These are phyloP conservation scores for Mycena citricolor DNA, from an alignment of 1,284 basidiomycete species.

Conservation along the genomic window DNA sequence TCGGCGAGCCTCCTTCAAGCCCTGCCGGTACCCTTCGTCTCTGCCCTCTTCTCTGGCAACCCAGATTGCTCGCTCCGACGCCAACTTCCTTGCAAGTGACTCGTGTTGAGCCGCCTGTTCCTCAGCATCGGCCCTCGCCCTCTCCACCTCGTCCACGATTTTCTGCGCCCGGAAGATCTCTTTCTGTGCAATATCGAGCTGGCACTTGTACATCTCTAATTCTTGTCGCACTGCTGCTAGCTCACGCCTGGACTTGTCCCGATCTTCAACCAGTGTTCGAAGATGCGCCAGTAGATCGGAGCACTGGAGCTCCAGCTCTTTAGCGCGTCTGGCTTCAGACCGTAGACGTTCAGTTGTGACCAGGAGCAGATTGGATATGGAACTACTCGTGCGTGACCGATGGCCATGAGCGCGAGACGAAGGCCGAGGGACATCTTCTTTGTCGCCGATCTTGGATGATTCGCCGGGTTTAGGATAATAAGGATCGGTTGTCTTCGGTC, in stretches of 20 bases:
- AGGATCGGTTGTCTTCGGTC: too few species aligned
- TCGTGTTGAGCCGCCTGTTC: slow-evolving; percentile 35
- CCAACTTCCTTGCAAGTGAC: slow-evolving; percentile 34
- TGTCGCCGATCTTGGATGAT: too few species aligned
- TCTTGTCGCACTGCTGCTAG: slow-evolving; percentile 34
- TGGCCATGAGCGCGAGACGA: too few species aligned
- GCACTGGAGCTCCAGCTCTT: slow-evolving; percentile 33
- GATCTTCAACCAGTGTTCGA: slow-evolving; percentile 28
- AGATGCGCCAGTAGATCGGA: slow-evolving; percentile 31
- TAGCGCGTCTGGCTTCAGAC: slow-evolving; percentile 34
- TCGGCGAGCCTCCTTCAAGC: slow-evolving; percentile 36
- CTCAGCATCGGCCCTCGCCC: slow-evolving; percentile 37
- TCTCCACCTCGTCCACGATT: slow-evolving; percentile 39
- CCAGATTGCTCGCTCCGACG: slow-evolving; percentile 36
- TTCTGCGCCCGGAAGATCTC: slow-evolving; percentile 43
- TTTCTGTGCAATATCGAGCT: slow-evolving; percentile 42
- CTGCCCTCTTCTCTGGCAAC: slow-evolving; percentile 41
- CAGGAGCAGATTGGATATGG: slow-evolving; percentile 30
- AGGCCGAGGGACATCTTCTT: too few species aligned
- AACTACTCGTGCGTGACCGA: slow-evolving; percentile 21
- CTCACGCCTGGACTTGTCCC: slow-evolving; percentile 30
- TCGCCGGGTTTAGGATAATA: too few species aligned
- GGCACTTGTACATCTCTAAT: slow-evolving; percentile 38
- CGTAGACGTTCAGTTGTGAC: slow-evolving; percentile 33
- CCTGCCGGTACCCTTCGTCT: slow-evolving; percentile 39